Evolutionary conservation across 257 asterid species (phyloP), one percentile per base, ranked within the genome.

Genomic region (Jaltomata sinuosa): DNA sequence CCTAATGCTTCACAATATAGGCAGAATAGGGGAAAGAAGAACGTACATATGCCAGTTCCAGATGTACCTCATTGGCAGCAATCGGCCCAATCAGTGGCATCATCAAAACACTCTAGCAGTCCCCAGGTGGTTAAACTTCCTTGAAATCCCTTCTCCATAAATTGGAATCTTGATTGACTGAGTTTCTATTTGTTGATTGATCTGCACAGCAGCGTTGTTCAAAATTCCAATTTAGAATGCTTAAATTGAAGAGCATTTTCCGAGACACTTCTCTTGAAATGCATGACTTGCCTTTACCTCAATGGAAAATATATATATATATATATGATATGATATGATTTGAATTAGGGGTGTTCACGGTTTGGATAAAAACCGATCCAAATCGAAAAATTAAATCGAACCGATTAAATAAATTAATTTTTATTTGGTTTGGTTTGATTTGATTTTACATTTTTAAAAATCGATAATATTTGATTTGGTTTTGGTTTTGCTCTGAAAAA

Each of bases 1-100:
- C 93, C 90, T 80, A 88, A 85, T 87, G 84, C 85, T 84, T 84
- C 93, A 79, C 91, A 95, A n/a, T 87, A 83, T 55, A 89, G 94
- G 83, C 99, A 87, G 74, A 84, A 81, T 88, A 88, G 94, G 83
- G 97, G 92, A 84, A 93, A 92, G 89, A 87, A 86, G 87, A 87
- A 89, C 8, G 93, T 92, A 22, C 84, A 88, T 85, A 45, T 27
- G 55, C 79, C 61, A 81, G 88, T 82, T 57, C 38, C 94, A 64
- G 87, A 87, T 68, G 87, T 85, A 10, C 55, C 90, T 74, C 88
- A 69, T 74, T 16, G 80, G 86, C 92, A 87, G 78, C 90, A 84
- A 78, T 84, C 89, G 14, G 8, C 88, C 83, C 91, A 83, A 84
- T 50, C 88, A 81, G 79, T 85, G 79, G 72, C 86, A 61, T 87